Conservation (phyloP, 768 basidiomycete genomes). For the Pulveroboletus ravenelii region DNA sequence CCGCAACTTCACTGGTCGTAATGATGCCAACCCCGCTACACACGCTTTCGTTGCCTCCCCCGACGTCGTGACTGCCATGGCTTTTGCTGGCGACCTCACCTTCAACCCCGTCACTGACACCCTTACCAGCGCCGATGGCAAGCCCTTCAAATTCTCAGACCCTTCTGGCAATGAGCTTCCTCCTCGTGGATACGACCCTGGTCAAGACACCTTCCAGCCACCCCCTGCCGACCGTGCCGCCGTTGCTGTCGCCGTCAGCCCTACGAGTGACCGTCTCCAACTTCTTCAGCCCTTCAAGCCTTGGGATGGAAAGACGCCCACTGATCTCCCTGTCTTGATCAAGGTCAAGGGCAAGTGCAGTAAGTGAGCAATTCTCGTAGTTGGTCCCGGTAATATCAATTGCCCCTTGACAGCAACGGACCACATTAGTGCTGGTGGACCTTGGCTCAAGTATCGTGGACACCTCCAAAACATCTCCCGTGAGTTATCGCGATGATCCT, state of each 20-base stretch:
- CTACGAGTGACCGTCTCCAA: conserved; percentile 86
- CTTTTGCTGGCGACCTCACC: conserved; percentile 87
- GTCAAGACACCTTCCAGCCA: conserved; percentile 94
- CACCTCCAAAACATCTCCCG: conserved; percentile 98
- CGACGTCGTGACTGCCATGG: conserved; percentile 94
- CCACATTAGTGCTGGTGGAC: conserved; percentile 95
- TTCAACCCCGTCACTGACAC: conserved; percentile 97
- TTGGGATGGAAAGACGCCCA: conserved; percentile 92
- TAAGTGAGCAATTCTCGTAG: conserved; percentile 36
- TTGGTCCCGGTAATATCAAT: not conserved
- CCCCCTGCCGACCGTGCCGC: conserved; percentile 81
- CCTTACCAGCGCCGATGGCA: conserved; percentile 86
- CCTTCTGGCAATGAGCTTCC: conserved; percentile 92
- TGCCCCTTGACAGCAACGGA: conserved; percentile 57
- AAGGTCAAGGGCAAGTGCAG: conserved; percentile 99
- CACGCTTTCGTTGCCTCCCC: conserved; percentile 95
- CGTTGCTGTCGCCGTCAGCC: conserved; percentile 83
- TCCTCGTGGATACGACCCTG: conserved; percentile 92
- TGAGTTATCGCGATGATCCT: conserved; percentile 32
- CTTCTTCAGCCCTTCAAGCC: conserved; percentile 82
- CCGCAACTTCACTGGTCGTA: conserved; percentile 99
- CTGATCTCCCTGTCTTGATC: conserved; percentile 89
- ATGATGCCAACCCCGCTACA: conserved; percentile 98
- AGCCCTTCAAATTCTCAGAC: conserved; percentile 94
- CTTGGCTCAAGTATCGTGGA: conserved; percentile 99